These are phyloP conservation scores for Dissophora ornata DNA, from an alignment of 192 early-diverging fungal genomes.

Conservation along the genomic window DNA sequence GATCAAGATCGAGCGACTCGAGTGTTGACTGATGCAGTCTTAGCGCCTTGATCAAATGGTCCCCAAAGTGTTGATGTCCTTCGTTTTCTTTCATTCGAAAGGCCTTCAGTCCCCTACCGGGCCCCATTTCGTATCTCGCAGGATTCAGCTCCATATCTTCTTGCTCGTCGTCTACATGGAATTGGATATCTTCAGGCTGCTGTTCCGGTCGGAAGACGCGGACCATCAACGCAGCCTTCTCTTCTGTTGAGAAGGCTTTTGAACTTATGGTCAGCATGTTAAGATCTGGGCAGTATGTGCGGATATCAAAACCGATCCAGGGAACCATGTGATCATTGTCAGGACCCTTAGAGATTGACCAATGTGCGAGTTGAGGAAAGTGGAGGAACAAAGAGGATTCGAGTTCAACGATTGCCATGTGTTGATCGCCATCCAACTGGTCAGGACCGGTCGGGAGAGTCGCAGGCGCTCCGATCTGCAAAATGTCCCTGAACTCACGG, in stretches of 20 bases:
- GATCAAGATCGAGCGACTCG: conserved; percentile 2
- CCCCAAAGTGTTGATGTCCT: neutral
- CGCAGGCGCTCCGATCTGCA: no score
- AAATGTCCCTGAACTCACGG: neutral
- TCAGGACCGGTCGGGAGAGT: no score
- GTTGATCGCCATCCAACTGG: no score
- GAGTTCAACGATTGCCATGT: neutral
- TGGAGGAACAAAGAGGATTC: conserved; percentile 1
- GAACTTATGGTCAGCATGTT: conserved; percentile 1
- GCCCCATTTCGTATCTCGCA: no score
- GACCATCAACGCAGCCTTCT: conserved; percentile 6
- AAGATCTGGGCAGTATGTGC: conserved; percentile 1
- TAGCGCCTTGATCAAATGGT: neutral
- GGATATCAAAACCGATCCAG: conserved; percentile 4
- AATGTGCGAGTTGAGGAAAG: conserved; percentile 10
- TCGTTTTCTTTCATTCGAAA: no score
- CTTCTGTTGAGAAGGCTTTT: no score
- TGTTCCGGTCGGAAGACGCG: no score
- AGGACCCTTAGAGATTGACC: neutral
- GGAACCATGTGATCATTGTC: neutral
- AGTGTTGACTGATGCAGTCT: neutral
- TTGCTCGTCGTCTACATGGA: no score
- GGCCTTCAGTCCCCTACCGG: neutral
- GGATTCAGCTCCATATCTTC: no score
- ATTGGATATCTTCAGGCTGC: no score